These are phyloP conservation scores for Termitomyces sp. DNA, from an alignment of 768 basidiomycete species.

Conservation along the genomic window DNA sequence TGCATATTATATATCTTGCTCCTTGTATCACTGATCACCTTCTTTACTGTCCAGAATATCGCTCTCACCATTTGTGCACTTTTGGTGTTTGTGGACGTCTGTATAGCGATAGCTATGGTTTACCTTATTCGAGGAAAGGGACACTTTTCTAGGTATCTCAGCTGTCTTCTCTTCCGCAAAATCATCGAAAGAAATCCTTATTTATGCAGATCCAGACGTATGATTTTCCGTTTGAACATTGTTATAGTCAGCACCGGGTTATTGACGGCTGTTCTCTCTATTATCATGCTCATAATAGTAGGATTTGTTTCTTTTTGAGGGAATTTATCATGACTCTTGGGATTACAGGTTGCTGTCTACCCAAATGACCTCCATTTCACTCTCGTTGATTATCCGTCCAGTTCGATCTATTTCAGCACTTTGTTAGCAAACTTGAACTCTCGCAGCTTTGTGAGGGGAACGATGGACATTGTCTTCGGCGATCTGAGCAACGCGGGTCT, in stretches of 20 bases:
- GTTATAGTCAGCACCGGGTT: not conserved
- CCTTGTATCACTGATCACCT: too few species aligned
- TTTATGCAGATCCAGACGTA: not conserved
- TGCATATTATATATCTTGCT: too few species aligned
- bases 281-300: not conserved
- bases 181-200: not conserved
- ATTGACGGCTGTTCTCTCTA: not conserved
- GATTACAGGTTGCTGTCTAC: not conserved
- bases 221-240: not conserved
- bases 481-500: too few species aligned
- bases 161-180: too few species aligned
- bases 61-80: not conserved
- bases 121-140: not conserved
- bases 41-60: not conserved
- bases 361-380: not conserved
- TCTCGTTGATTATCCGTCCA: not conserved
- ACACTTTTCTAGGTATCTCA: not conserved
- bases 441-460: not conserved
- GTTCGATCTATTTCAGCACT: constrained; percentile 1
- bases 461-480: not conserved
- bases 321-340: not conserved
- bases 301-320: not conserved
- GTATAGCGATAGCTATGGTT: too few species aligned
- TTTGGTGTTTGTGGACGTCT: not conserved
- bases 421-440: not conserved